phyloP scores from a whole-genome alignment of 2,329 filamentous ascomycete species.

The Neurospora sp. region DNA sequence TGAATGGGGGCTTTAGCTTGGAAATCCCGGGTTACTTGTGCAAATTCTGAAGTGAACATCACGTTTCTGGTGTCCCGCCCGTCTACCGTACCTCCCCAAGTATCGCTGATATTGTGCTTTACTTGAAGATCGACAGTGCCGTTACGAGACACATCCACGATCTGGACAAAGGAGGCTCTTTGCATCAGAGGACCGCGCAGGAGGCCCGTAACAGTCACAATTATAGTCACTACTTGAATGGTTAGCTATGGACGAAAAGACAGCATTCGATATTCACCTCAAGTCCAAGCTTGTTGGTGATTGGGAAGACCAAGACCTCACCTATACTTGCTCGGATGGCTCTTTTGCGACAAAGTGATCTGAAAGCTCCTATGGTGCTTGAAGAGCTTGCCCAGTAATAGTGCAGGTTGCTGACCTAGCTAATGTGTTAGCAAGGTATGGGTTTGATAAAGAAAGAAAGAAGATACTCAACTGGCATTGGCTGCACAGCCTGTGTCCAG shows the following conservation, averaged over 20 bases:
- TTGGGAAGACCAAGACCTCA: neutral
- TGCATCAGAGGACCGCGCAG: neutral
- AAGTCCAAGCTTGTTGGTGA: neutral
- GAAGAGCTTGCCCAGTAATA: neutral
- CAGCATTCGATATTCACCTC: neutral
- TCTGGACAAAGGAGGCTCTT: neutral
- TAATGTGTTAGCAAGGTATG: neutral
- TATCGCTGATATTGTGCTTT: neutral
- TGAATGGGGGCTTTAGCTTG: neutral
- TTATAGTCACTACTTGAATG: neutral
- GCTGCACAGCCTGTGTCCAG: neutral
- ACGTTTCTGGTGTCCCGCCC: neutral
- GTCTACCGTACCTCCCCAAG: neutral
- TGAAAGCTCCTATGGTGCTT: neutral
- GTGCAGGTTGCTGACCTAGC: neutral
- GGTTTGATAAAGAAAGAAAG: neutral
- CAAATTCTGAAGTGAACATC: neutral
- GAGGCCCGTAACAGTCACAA: neutral
- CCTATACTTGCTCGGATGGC: neutral
- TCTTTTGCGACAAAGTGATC: neutral
- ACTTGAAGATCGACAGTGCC: neutral
- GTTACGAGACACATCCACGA: neutral
- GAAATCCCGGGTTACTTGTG: neutral
- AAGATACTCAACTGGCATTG: neutral
- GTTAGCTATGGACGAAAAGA: neutral